Percentiles rank a stretch among this genome's conserved stretches.
Evolutionary conservation across 23 red algal species (phyloP).

Genomic region (Agarophyton chilense): DNA sequence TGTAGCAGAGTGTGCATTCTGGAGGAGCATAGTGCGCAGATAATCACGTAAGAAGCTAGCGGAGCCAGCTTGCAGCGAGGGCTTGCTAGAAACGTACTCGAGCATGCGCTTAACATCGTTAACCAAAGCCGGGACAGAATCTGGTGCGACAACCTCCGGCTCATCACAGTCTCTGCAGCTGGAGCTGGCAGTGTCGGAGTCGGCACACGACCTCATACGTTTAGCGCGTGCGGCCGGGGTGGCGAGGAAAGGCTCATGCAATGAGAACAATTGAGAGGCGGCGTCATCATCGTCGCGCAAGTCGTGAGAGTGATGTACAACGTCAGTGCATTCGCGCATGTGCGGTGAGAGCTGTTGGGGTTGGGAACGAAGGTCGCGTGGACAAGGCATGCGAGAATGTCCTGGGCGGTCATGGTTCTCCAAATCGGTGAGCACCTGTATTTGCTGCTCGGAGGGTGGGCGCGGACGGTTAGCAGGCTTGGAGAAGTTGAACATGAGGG

Average conservation of each 20-base stretch:
- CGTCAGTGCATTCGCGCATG: conserved; percentile 5
- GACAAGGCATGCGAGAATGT: background rate
- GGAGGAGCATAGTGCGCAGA: conserved; percentile 87
- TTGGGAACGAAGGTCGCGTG: background rate
- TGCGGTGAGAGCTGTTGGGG: background rate
- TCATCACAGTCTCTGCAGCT: conserved; percentile 73
- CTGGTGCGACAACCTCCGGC: conserved; percentile 64
- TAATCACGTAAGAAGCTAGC: conserved; percentile 95
- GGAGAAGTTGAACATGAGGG: conserved; percentile 52
- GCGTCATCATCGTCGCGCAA: conserved; percentile 15
- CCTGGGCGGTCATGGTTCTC: background rate
- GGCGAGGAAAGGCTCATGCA: background rate
- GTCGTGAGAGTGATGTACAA: conserved; percentile 28
- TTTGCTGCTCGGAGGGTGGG: background rate
- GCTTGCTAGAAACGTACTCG: conserved; percentile 87
- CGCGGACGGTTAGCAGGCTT: conserved; percentile 35
- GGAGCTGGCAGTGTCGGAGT: conserved; percentile 42
- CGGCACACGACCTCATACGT: conserved; percentile 60
- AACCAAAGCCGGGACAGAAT: conserved; percentile 85
- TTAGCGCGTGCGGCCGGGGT: conserved; percentile 5
- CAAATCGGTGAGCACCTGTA: conserved; percentile 12
- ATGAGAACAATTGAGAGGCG: background rate
- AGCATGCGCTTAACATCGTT: conserved; percentile 69
- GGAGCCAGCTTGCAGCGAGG: conserved; percentile 79
- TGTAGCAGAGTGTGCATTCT: conserved; percentile 52